Base-by-base conservation (phyloP, 768 basidiomycete species). In the Cystobasidiopsis lactophilus region DNA sequence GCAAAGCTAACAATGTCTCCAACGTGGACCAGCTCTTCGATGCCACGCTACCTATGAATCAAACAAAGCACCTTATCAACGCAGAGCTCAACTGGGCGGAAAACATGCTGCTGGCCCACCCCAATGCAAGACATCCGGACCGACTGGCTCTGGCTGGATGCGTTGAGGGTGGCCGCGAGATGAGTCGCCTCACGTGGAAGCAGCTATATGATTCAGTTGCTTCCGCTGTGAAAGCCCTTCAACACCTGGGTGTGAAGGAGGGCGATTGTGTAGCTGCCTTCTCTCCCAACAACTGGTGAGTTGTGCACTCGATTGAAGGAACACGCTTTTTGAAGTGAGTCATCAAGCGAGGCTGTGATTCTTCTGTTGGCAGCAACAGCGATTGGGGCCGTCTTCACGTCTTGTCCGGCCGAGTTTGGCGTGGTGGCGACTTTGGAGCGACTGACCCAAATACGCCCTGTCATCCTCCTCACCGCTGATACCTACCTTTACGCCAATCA, bases 201-300 rank as follows among this genome's bases (percentile, higher is more conserved):
- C 40, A 60, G 26, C 55, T 63, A 9, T 63, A 63, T 51, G 46
- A 57, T 18, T 53, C 60, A 23, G 60, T 62, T 3, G 47, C 52
- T 14, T 7, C 50, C 19, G 54, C 58, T 11, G 58, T 57, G 14
- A 51, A 52, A 30, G 55, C 56, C 13, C 54, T 63, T 40, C 41
- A 51, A 31, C 53, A 57, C 4, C 24, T 55, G 35, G 55, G 52
- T 2, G 30, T 61, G 13, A 16, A 31, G 24, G 52, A 58, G 1
- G 62, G 62, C 3, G 62, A 63, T 45, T 50, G 58, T 1, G 59
- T 63, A 14, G 60, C 52, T 0, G 57, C 62, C 18, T 57, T 62
- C 30, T 54, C 56, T 2, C 60, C 62, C 5, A 57, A 57, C 38
- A 55, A 57, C 38, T 39, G 48, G 26, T n/a, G n/a, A n/a, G n/a